These are phyloP conservation scores for Chrysanthemum makinoi DNA, from an alignment of 129 eudicot species.

Conservation along the genomic window DNA sequence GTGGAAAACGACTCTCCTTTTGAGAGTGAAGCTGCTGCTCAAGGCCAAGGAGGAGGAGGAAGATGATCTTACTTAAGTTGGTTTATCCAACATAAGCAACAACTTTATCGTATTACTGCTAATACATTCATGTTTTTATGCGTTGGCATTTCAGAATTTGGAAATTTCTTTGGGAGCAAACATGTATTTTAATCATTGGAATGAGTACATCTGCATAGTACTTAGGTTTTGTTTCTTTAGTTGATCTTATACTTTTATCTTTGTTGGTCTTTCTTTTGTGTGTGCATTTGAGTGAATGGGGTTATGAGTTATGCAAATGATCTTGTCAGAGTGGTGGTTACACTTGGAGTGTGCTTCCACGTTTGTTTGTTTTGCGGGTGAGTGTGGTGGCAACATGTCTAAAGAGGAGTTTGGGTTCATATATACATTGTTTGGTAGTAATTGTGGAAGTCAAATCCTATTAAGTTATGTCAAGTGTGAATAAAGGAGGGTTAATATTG, in stretches of 20 bases:
- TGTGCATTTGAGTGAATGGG: slow-evolving; percentile 21
- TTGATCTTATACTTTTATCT: slow-evolving; percentile 4
- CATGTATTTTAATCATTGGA: slow-evolving; percentile 7
- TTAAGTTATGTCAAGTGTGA: no score
- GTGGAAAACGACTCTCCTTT: slow-evolving; percentile 85
- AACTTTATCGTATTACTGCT: slow-evolving; percentile 3
- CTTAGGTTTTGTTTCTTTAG: slow-evolving; percentile 12
- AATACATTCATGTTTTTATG: slow-evolving; percentile 12
- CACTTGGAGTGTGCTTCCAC: no score
- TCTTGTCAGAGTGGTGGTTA: no score
- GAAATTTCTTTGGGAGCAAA: slow-evolving; percentile 12
- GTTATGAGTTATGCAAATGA: no score
- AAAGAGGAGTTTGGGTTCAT: no score
- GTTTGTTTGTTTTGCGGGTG: no score
- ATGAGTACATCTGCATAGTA: slow-evolving; percentile 14
- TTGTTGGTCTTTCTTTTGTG: background rate
- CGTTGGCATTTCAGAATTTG: slow-evolving; percentile 14
- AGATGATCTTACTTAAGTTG: slow-evolving; percentile 77
- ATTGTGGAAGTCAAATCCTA: no score
- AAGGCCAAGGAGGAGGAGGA: slow-evolving; percentile 89
- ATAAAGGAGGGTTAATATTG: no score
- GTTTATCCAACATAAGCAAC: background rate
- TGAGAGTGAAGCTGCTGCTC: slow-evolving; percentile 85
- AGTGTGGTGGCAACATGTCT: no score
- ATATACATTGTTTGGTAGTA: no score